Percentiles rank a stretch among this genome's conserved stretches.
Conservation (phyloP, 345 rosid genomes). For the Corchorus olitorius region DNA sequence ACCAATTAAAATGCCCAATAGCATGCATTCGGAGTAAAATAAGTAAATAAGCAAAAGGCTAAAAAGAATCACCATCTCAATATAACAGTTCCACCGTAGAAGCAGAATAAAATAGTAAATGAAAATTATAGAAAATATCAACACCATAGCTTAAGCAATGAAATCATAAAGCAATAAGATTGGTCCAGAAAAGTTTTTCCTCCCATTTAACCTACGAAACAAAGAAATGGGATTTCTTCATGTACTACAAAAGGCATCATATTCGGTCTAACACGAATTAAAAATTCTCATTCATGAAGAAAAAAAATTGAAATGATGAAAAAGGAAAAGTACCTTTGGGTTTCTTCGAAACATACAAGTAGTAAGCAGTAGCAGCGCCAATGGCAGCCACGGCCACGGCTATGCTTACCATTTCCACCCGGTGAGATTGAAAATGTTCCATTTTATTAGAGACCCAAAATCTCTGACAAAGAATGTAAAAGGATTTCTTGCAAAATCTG, state of each 20-base stretch:
- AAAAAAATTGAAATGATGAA: no score
- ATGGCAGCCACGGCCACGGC: slow-evolving; percentile 57
- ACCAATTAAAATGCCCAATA: not conserved
- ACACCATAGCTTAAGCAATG: not conserved
- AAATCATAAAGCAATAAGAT: not conserved
- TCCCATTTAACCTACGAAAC: not conserved
- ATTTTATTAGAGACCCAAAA: slow-evolving; percentile 23
- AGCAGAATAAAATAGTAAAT: not conserved
- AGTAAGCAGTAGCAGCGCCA: slow-evolving; percentile 65
- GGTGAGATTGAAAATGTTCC: slow-evolving; percentile 43
- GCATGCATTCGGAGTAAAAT: not conserved
- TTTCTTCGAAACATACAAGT: slow-evolving; percentile 49
- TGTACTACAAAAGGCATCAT: slow-evolving; percentile 1
- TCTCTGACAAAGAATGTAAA: not conserved
- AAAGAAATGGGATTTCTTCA: not conserved
- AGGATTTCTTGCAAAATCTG: not conserved
- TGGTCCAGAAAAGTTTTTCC: not conserved
- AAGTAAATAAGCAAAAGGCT: not conserved
- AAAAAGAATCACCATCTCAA: not conserved
- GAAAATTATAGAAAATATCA: not conserved
- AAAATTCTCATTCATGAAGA: not conserved
- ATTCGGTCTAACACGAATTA: not conserved
- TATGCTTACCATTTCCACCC: slow-evolving; percentile 48
- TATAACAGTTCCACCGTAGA: not conserved
- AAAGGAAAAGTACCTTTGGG: slow-evolving; percentile 24